A percentile compares a stretch with the other conserved stretches of the same genome.
These are phyloP conservation scores for Exophiala alcalophila DNA, from an alignment of 2,329 filamentous ascomycete species.

Conservation along the genomic window DNA sequence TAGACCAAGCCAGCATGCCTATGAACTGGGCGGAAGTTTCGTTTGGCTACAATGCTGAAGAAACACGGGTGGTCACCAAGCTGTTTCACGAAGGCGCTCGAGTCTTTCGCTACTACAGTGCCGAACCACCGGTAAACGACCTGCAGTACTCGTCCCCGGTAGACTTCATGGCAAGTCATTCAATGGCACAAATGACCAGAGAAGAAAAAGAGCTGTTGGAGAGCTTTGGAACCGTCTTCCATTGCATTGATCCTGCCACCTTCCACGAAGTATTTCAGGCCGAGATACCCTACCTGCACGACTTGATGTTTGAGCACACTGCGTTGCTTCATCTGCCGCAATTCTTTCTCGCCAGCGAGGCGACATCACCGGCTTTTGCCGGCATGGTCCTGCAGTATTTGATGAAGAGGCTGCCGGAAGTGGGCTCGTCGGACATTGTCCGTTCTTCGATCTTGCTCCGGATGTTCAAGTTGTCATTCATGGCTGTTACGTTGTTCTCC, in stretches of 20 bases:
- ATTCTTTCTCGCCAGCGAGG: slow-evolving; percentile 97
- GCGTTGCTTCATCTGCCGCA: slow-evolving; percentile 92
- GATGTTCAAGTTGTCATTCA: slow-evolving; percentile 97
- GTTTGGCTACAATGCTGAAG: slow-evolving; percentile 94
- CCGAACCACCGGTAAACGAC: slow-evolving; percentile 73
- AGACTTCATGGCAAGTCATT: slow-evolving; percentile 90
- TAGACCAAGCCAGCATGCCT: slow-evolving; percentile 76
- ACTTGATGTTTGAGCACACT: slow-evolving; percentile 97
- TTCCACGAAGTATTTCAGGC: slow-evolving; percentile 98
- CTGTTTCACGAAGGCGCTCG: slow-evolving; percentile 94
- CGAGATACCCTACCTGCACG: slow-evolving; percentile 93
- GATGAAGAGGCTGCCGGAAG: slow-evolving; percentile 94
- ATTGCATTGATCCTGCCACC: slow-evolving; percentile 95
- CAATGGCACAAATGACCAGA: slow-evolving; percentile 88
- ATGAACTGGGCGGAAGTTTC: slow-evolving; percentile 93
- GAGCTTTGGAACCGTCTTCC: slow-evolving; percentile 96
- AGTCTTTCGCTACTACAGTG: slow-evolving; percentile 95
- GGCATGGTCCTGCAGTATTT: slow-evolving; percentile 97
- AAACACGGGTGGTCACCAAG: slow-evolving; percentile 94
- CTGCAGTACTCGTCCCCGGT: slow-evolving; percentile 75
- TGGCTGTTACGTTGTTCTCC: slow-evolving; percentile 97
- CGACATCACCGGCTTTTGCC: slow-evolving; percentile 94
- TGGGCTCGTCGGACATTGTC: slow-evolving; percentile 85
- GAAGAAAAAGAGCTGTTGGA: slow-evolving; percentile 97
- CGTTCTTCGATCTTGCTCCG: slow-evolving; percentile 89